Evolutionary conservation across 2,329 filamentous ascomycete genomes (phyloP), one percentile per base, ranked within the genome.

Genomic region (Aaosphaeria arxii): DNA sequence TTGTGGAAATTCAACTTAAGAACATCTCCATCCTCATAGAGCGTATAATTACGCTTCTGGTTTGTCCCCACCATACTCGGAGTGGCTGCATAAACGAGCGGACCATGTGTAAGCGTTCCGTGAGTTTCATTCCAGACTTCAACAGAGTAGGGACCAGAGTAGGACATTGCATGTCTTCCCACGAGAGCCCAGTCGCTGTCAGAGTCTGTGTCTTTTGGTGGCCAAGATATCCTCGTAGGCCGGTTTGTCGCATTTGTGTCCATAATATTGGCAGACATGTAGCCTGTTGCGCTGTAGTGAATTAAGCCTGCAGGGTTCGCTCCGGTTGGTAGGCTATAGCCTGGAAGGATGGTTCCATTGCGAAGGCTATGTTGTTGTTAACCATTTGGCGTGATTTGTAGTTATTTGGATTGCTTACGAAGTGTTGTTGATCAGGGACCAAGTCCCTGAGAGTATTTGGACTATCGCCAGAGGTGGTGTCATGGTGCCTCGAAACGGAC

Each of bases 101-200:
- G 57, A 1, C 55, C 57, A 52, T 60, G 57, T 4, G 42, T 53
- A n/a, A 60, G 7, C 11, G 41, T 51, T 2, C 57, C 57, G 9
- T 42, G 53, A n/a, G 45, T 46, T n/a, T 49, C 56, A 39, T 48
- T 50, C 11, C 48, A 46, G 9, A 45, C 36, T 28, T 32, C 51
- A 1, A 50, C 41, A 30, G 39, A 43, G 30, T 50, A 48, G 28
- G 48, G 42, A 6, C 58, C 55, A 1, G 55, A 48, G 30, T 57
- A 55, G 1, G 58, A 56, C 11, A 67, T 50, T 33, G 54, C 57
- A 32, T 67, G 63, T 42, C 56, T 59, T 11, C 63, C 63, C 2
- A 66, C 54, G 3, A 55, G 54, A 11, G 63, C 61, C 63, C 63
- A 67, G 24, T 63, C 59, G 4, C 52, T 35, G 41, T 67, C 62